These are phyloP conservation scores for Lenzites betulinus DNA, from an alignment of 768 basidiomycete species.

Conservation along the genomic window DNA sequence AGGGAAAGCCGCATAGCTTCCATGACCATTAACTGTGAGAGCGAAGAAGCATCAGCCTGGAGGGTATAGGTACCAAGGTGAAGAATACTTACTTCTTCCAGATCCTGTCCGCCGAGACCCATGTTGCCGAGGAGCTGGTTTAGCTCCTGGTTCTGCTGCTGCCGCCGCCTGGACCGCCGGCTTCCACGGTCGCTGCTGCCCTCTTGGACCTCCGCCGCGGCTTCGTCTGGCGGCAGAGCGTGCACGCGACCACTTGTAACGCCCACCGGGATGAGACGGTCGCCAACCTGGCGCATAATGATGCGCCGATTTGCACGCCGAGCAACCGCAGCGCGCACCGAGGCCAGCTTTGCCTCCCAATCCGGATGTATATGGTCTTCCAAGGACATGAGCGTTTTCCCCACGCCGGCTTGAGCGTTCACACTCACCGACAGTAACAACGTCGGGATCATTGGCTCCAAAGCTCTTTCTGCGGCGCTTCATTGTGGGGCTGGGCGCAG, in stretches of 20 bases:
- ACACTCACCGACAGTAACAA: slow-evolving; percentile 84
- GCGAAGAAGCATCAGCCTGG: background rate
- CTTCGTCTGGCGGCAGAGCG: slow-evolving; percentile 62
- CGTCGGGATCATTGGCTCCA: slow-evolving; percentile 81
- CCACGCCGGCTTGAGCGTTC: background rate
- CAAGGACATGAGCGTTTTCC: slow-evolving; percentile 1
- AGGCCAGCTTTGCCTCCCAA: slow-evolving; percentile 95
- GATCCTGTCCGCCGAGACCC: slow-evolving; percentile 81
- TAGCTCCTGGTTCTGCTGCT: slow-evolving; percentile 58
- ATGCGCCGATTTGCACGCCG: slow-evolving; percentile 94
- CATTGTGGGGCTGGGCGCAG: slow-evolving; percentile 23
- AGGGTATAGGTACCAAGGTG: background rate
- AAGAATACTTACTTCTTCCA: slow-evolving; percentile 77
- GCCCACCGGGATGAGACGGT: slow-evolving; percentile 95
- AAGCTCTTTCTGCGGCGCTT: slow-evolving; percentile 88
- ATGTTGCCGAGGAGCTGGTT: slow-evolving; percentile 62
- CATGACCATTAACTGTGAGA: slow-evolving; percentile 89
- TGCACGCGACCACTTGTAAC: slow-evolving; percentile 88
- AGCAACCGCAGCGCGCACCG: slow-evolving; percentile 94
- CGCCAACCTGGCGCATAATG: slow-evolving; percentile 98
- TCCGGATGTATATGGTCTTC: slow-evolving; percentile 96
- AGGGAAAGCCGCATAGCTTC: slow-evolving; percentile 97
- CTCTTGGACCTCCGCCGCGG: slow-evolving; percentile 44
- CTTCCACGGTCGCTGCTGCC: slow-evolving; percentile 37
- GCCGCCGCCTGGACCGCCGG: slow-evolving; percentile 62